These are phyloP conservation scores for Phialemonium atrogriseum DNA, from an alignment of 2,329 filamentous ascomycete species.

Conservation along the genomic window DNA sequence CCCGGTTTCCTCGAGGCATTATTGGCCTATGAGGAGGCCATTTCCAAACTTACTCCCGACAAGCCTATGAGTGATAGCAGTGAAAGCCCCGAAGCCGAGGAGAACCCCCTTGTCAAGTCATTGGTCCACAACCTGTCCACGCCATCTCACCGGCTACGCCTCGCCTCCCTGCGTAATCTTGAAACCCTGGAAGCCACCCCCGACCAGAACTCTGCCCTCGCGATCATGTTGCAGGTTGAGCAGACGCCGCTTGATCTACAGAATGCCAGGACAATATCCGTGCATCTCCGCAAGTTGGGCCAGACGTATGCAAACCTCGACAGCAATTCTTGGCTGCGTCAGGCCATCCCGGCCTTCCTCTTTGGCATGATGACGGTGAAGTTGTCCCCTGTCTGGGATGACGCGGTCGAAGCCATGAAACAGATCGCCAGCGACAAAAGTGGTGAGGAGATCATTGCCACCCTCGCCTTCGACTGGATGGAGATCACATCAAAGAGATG, in stretches of 20 bases:
- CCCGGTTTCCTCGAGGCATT: constrained; percentile 59
- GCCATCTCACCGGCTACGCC: constrained; percentile 65
- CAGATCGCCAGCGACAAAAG: constrained; percentile 57
- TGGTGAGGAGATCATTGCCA: constrained; percentile 65
- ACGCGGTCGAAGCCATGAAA: constrained; percentile 67
- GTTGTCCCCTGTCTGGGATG: constrained; percentile 80
- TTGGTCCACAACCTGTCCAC: constrained; percentile 68
- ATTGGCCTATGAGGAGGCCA: constrained; percentile 42
- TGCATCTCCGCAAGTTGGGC: constrained; percentile 75
- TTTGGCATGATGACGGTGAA: constrained; percentile 86
- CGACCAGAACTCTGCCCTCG: constrained; percentile 42
- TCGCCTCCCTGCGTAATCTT: constrained; percentile 66
- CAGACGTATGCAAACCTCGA: constrained; percentile 51
- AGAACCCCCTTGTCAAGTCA: constrained; percentile 53
- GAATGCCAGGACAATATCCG: constrained; percentile 68
- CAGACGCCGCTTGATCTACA: constrained; percentile 70
- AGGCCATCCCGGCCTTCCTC: constrained; percentile 70
- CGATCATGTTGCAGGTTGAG: constrained; percentile 70
- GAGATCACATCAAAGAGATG: constrained; percentile 46
- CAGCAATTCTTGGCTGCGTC: constrained; percentile 56
- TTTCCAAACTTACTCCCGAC: constrained; percentile 15
- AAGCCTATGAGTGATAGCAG: constrained; percentile 19
- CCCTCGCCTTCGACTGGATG: constrained; percentile 73
- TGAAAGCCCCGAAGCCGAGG: constrained; percentile 41
- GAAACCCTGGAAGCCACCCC: constrained; percentile 46